Evolutionary conservation across 2,329 filamentous ascomycete genomes (phyloP).

Genomic region (Hymenoscyphus fructigenus): DNA sequence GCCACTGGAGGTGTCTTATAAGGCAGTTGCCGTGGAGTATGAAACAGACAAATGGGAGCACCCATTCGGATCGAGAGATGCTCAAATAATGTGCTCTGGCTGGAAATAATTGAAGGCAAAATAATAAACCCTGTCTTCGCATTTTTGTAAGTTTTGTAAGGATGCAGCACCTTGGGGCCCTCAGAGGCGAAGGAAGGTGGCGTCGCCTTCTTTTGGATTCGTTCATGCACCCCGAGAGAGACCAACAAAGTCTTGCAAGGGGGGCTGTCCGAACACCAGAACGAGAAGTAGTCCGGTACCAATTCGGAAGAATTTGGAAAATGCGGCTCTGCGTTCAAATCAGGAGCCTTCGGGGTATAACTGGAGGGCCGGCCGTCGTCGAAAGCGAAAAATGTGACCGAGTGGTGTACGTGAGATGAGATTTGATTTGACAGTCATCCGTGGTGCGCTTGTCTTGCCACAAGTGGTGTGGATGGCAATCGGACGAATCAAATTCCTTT

Average conservation of each 20-base stretch:
- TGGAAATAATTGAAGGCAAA: neutral
- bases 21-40: neutral
- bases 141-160: conserved; percentile 4
- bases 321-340: conserved; percentile 16
- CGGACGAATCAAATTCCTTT: conserved; percentile 26
- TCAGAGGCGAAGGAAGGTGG: conserved; percentile 8
- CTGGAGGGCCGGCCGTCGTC: conserved; percentile 10
- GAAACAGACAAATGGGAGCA: neutral
- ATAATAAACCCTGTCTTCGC: neutral
- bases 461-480: conserved; percentile 21
- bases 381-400: neutral
- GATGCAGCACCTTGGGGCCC: neutral
- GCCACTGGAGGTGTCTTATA: conserved; percentile 11
- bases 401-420: neutral
- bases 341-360: conserved; percentile 11
- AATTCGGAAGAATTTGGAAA: conserved; percentile 11
- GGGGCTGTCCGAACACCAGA: conserved; percentile 3
- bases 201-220: conserved; percentile 16
- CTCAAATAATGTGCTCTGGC: neutral
- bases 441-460: conserved; percentile 9
- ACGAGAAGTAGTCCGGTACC: conserved; percentile 6
- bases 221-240: conserved; percentile 4
- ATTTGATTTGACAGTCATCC: conserved; percentile 21
- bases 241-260: conserved; percentile 7
- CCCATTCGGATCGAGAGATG: neutral